These are phyloP conservation scores for Ligustrum vulgare DNA, from an alignment of 257 asterid genomes.

Conservation along the genomic window DNA sequence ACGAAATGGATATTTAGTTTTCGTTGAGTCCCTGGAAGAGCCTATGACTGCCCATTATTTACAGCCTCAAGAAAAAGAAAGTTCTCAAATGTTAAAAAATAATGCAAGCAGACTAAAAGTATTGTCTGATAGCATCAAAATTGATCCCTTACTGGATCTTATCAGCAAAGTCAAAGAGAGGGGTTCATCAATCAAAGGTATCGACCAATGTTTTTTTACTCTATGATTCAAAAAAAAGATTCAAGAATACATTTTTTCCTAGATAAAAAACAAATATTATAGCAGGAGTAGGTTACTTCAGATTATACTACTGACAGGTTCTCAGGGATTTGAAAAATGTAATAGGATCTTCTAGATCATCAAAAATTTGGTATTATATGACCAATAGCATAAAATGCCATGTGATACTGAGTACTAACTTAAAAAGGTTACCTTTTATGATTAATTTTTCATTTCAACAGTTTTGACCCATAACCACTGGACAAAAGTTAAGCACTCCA, in stretches of 20 bases:
- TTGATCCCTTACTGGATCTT: background rate
- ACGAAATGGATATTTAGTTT: background rate
- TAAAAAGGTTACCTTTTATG: background rate
- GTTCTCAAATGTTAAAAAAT: background rate
- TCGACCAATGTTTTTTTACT: background rate
- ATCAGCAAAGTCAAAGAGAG: background rate
- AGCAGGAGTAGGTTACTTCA: background rate
- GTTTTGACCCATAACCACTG: background rate
- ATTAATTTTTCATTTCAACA: background rate
- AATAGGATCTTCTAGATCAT: background rate
- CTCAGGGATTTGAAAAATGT: background rate
- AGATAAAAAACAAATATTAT: background rate
- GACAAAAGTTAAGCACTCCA: background rate
- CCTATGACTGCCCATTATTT: background rate
- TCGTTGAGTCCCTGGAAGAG: background rate
- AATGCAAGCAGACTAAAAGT: background rate
- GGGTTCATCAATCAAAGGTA: background rate
- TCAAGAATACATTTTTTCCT: background rate
- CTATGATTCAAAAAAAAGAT: background rate
- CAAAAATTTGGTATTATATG: background rate
- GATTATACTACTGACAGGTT: background rate
- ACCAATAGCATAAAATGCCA: background rate
- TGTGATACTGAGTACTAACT: background rate
- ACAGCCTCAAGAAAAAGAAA: background rate
- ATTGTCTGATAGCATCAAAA: background rate